A percentile compares a stretch with the other conserved stretches of the same genome.
These are phyloP conservation scores for Boletellus deceptivus DNA, from an alignment of 1,284 basidiomycete species.

Conservation along the genomic window DNA sequence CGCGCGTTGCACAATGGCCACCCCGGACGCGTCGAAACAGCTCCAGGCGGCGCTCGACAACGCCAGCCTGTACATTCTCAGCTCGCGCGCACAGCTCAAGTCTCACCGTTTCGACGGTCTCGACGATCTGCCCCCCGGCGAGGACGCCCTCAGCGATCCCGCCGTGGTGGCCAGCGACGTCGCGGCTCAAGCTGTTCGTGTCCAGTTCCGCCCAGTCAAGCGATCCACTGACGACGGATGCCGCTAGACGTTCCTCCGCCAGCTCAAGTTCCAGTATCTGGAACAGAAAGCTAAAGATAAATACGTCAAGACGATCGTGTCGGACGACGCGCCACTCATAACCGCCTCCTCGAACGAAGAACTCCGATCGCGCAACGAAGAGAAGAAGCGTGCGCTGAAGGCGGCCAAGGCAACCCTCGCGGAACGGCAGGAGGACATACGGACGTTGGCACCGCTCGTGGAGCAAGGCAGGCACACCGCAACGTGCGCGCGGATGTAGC, in stretches of 20 bases:
- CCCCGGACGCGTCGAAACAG: slow-evolving; percentile 21
- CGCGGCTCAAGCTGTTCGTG: slow-evolving; percentile 26
- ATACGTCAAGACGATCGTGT: slow-evolving; percentile 81
- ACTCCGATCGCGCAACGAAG: slow-evolving; percentile 56
- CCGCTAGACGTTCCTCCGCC: slow-evolving; percentile 68
- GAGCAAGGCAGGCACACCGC: slow-evolving; percentile 52
- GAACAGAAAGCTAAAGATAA: slow-evolving; percentile 86
- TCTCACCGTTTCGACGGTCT: slow-evolving; percentile 31
- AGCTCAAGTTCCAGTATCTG: slow-evolving; percentile 82
- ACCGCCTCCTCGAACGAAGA: slow-evolving; percentile 72
- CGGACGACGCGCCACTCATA: slow-evolving; percentile 75
- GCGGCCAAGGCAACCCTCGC: slow-evolving; percentile 59
- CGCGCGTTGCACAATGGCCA: slow-evolving; percentile 16
- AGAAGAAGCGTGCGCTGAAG: slow-evolving; percentile 69
- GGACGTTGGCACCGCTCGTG: slow-evolving; percentile 59
- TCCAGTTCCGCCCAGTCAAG: not conserved
- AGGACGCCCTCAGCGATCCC: slow-evolving; percentile 31
- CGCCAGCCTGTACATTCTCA: slow-evolving; percentile 25
- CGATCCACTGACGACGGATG: not conserved
- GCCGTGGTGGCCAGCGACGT: slow-evolving; percentile 33
- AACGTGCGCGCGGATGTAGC: not conserved
- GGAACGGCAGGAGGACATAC: slow-evolving; percentile 60
- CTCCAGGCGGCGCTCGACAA: slow-evolving; percentile 30
- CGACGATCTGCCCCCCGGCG: slow-evolving; percentile 23
- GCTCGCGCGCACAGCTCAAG: slow-evolving; percentile 22